A percentile compares a stretch with the other conserved stretches of the same genome.
These are phyloP conservation scores for Elsinoe perseae DNA, from an alignment of 2,329 filamentous ascomycete genomes.

Conservation along the genomic window DNA sequence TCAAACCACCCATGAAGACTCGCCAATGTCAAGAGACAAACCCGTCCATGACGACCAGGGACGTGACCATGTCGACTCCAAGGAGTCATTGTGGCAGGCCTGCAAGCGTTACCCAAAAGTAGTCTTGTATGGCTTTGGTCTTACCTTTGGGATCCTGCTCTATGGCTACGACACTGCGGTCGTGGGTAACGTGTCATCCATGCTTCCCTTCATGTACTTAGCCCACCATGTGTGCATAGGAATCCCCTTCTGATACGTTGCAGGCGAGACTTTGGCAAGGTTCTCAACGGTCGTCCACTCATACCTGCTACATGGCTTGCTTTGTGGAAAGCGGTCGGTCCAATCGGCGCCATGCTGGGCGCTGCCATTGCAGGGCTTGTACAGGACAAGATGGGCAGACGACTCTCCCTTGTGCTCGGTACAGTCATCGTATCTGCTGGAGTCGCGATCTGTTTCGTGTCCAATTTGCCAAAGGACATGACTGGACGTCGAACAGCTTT, in stretches of 20 bases:
- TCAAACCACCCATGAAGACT: background rate
- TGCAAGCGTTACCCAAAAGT: slow-evolving; percentile 2
- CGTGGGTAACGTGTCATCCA: slow-evolving; percentile 2
- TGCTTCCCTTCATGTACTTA: slow-evolving; percentile 5
- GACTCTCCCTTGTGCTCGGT: background rate
- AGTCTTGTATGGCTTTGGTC: background rate
- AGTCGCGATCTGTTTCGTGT: slow-evolving; percentile 1
- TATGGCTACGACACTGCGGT: slow-evolving; percentile 10
- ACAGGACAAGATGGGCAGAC: background rate
- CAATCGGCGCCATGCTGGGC: slow-evolving; percentile 8
- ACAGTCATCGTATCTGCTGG: background rate
- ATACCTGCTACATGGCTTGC: slow-evolving; percentile 10
- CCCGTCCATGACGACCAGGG: background rate
- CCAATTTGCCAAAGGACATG: background rate
- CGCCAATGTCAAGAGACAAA: background rate
- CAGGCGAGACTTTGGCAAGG: slow-evolving; percentile 3
- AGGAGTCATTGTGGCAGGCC: slow-evolving; percentile 5
- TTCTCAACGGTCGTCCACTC: background rate
- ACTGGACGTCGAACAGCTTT: slow-evolving; percentile 56
- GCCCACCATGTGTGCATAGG: background rate
- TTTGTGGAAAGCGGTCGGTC: slow-evolving; percentile 3
- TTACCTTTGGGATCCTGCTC: slow-evolving; percentile 7
- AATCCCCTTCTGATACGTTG: background rate
- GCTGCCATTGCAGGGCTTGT: background rate
- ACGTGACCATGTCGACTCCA: background rate